Percentiles rank a stretch among this genome's conserved stretches.
phyloP scores from a whole-genome alignment of 2,329 filamentous ascomycete species.

The Scorias spongiosa region DNA sequence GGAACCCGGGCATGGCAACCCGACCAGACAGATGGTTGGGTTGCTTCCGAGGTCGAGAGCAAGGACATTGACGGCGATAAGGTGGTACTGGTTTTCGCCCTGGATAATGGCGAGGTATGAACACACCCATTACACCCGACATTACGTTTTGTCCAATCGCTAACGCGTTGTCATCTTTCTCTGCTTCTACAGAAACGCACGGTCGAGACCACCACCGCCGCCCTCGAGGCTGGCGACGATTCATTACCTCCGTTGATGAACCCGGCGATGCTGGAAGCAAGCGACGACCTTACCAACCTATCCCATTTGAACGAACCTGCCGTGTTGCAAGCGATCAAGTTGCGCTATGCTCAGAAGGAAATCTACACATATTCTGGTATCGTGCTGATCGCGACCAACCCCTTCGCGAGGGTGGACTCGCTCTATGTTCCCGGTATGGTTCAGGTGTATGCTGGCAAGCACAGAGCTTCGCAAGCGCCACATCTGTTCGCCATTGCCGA shows the following conservation, averaged over 20 bases:
- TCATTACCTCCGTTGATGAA: slow-evolving; percentile 93
- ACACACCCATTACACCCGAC: not conserved
- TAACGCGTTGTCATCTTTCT: not conserved
- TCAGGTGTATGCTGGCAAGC: slow-evolving; percentile 96
- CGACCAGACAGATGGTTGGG: slow-evolving; percentile 89
- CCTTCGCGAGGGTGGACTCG: slow-evolving; percentile 92
- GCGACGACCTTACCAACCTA: slow-evolving; percentile 91
- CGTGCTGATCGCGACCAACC: slow-evolving; percentile 95
- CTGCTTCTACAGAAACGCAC: slow-evolving; percentile 49
- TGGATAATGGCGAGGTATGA: slow-evolving; percentile 82
- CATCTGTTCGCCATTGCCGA: slow-evolving; percentile 98
- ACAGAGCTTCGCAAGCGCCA: slow-evolving; percentile 88
- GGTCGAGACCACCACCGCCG: slow-evolving; percentile 61
- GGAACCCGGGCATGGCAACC: slow-evolving; percentile 98
- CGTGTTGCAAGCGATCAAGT: slow-evolving; percentile 90
- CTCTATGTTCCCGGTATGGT: slow-evolving; percentile 98
- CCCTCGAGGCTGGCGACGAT: slow-evolving; percentile 49
- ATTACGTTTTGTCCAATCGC: not conserved
- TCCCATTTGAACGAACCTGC: slow-evolving; percentile 98
- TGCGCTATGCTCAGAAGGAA: slow-evolving; percentile 95
- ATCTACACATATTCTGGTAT: slow-evolving; percentile 99
- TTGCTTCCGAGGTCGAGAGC: slow-evolving; percentile 83
- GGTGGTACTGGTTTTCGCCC: slow-evolving; percentile 70
- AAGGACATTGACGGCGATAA: slow-evolving; percentile 76
- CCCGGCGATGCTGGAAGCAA: slow-evolving; percentile 92